These are phyloP conservation scores for Stephanodiscus minutulus DNA, from an alignment of 108 stramenopile species.

Conservation along the genomic window DNA sequence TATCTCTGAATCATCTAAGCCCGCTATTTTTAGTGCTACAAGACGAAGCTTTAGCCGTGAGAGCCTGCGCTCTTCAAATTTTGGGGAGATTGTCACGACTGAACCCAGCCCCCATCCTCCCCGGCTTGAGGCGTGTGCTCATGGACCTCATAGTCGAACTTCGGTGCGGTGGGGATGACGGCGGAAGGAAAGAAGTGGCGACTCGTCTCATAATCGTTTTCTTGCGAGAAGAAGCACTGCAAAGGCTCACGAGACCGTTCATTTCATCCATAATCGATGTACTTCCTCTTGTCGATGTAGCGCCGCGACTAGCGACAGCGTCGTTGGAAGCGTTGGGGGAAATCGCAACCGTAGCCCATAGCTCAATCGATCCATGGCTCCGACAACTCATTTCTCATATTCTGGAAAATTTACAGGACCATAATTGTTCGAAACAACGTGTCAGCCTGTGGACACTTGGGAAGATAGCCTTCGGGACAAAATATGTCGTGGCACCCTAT, in stretches of 20 bases:
- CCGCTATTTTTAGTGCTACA: slow-evolving; percentile 84
- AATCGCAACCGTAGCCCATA: slow-evolving; percentile 79
- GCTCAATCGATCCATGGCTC: slow-evolving; percentile 83
- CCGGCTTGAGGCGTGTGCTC: slow-evolving; percentile 74
- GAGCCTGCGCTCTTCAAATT: slow-evolving; percentile 79
- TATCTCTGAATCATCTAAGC: slow-evolving; percentile 79
- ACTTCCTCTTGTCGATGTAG: slow-evolving; percentile 66
- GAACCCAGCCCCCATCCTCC: slow-evolving; percentile 88
- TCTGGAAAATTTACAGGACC: slow-evolving; percentile 88
- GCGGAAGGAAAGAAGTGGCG: slow-evolving; percentile 76
- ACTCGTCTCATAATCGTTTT: slow-evolving; percentile 82
- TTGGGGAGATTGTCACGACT: slow-evolving; percentile 82
- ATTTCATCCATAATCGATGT: slow-evolving; percentile 68
- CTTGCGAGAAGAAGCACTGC: slow-evolving; percentile 72
- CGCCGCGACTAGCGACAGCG: slow-evolving; percentile 79
- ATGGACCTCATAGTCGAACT: slow-evolving; percentile 76
- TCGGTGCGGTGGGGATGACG: slow-evolving; percentile 72
- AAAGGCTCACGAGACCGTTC: slow-evolving; percentile 75
- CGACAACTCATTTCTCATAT: slow-evolving; percentile 85
- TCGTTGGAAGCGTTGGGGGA: slow-evolving; percentile 93
- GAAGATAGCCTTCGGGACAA: slow-evolving; percentile 89
- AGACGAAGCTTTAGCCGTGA: slow-evolving; percentile 86
- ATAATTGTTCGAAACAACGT: slow-evolving; percentile 87
- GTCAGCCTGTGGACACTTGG: slow-evolving; percentile 89
- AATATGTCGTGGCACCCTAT: slow-evolving; percentile 92